These are phyloP conservation scores for Trifolium dubium DNA, from an alignment of 306 rosid genomes.

Conservation along the genomic window DNA sequence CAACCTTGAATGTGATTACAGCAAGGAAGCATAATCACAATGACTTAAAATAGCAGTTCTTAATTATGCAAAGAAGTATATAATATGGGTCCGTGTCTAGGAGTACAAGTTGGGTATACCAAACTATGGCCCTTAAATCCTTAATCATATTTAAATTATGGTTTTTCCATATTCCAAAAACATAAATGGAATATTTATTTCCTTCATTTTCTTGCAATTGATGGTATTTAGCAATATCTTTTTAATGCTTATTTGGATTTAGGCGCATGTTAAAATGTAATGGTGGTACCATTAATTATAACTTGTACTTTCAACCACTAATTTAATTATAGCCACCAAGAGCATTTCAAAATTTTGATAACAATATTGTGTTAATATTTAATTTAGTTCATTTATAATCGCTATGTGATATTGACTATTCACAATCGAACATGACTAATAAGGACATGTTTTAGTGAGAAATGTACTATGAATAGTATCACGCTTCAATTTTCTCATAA, in stretches of 20 bases:
- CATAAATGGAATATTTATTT: conserved; percentile 8
- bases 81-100: conserved; percentile 32
- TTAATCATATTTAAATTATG: conserved; percentile 25
- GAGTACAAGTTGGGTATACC: conserved; percentile 50
- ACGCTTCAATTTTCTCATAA: too few species aligned
- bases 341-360: neutral
- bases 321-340: conserved; percentile 26
- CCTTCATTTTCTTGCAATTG: neutral
- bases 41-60: conserved; percentile 37
- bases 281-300: neutral
- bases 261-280: conserved; percentile 17
- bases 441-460: too few species aligned
- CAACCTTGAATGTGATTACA: conserved; percentile 46
- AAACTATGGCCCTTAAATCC: conserved; percentile 41
- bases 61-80: conserved; percentile 27
- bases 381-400: too few species aligned
- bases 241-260: conserved; percentile 25
- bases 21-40: conserved; percentile 45
- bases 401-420: too few species aligned
- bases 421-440: too few species aligned
- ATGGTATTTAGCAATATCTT: neutral
- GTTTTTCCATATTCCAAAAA: conserved; percentile 48
- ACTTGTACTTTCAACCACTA: conserved; percentile 35
- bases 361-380: too few species aligned
- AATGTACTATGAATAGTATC: too few species aligned